phyloP scores from a whole-genome alignment of 805 yeast species.

The Candida silvatica region DNA sequence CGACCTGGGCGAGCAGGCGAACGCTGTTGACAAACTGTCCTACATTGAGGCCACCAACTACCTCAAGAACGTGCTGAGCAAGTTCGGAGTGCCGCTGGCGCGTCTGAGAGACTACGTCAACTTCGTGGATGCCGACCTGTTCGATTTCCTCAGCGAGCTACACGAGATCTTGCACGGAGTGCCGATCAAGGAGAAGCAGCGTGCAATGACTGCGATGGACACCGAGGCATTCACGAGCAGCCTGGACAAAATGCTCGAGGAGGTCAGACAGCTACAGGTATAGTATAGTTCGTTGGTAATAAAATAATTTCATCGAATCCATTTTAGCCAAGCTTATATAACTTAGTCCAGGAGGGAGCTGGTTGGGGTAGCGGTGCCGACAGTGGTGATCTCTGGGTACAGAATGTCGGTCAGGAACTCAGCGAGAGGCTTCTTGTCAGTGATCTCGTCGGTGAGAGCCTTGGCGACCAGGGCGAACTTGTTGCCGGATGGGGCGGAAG shows the following conservation, averaged over 20 bases:
- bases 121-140: slow-evolving; percentile 10
- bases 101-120: slow-evolving; percentile 5
- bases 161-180: slow-evolving; percentile 8
- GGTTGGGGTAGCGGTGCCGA: slow-evolving; percentile 12
- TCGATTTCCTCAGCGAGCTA: slow-evolving; percentile 8
- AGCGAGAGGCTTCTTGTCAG: slow-evolving; percentile 56
- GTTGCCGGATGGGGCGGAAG: slow-evolving; percentile 42
- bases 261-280: slow-evolving; percentile 6
- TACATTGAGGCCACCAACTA: slow-evolving; percentile 10
- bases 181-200: slow-evolving; percentile 1
- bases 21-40: slow-evolving; percentile 8
- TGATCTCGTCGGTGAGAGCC: slow-evolving; percentile 64
- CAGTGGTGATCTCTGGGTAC: slow-evolving; percentile 62
- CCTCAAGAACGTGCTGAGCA: slow-evolving; percentile 12
- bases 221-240: slow-evolving; percentile 7
- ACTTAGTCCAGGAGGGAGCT: background rate
- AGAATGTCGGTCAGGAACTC: slow-evolving; percentile 72
- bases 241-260: slow-evolving; percentile 7
- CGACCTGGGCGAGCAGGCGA: slow-evolving; percentile 2
- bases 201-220: slow-evolving; percentile 1
- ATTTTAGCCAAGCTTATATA: background rate
- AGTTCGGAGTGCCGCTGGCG: slow-evolving; percentile 8
- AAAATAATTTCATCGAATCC: background rate
- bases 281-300: background rate
- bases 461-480: slow-evolving; percentile 63